Evolutionary conservation across 2,329 filamentous ascomycete species (phyloP), one percentile per base, ranked within the genome.

Genomic region (Fusarium stilboides): DNA sequence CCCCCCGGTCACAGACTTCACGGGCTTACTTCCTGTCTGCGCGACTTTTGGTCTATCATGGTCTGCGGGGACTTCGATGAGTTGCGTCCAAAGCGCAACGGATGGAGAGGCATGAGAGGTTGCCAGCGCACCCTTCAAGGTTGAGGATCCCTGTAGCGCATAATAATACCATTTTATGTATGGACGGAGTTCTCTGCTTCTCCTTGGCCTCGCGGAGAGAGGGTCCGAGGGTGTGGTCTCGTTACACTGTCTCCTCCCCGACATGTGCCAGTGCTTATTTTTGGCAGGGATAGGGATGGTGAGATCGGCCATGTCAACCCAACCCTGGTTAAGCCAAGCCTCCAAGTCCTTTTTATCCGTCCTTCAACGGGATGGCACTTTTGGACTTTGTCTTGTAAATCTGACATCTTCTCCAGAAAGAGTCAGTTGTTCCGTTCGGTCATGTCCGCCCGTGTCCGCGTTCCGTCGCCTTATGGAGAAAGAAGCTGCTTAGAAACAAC

Each of bases 1-100:
- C 46, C 31, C 65, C 28, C 55, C 49, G 45, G 51, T 44, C 59
- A 47, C 33, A n/a, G 36, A 45, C 56, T 34, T 52, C 44, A 26
- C 34, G 49, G 65, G 52, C 65, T 65, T 46, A 69, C 43, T 40
- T 39, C 17, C 17, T 10, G 55, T 37, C 36, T 73, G 72, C 70
- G 71, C 70, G 71, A 73, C 72, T 74, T 74, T 74, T 62, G 24
- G 33, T 14, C 34, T 26, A 47, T 49, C 55, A 50, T 47, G 37
- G 34, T 54, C 39, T 46, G 52, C 56, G 52, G 65, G 64, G 69
- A 49, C 57, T 37, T 55, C 33, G 49, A 71, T 61, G 55, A 62
- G 64, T 33, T 65, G 60, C 53, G 37, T 60, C 57, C 62, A 49
- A 56, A 51, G 53, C 53, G 56, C 56, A 66, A 60, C 71, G 62